Conservation (phyloP, 2,329 filamentous ascomycete species). For the Penicillium thymicola region DNA sequence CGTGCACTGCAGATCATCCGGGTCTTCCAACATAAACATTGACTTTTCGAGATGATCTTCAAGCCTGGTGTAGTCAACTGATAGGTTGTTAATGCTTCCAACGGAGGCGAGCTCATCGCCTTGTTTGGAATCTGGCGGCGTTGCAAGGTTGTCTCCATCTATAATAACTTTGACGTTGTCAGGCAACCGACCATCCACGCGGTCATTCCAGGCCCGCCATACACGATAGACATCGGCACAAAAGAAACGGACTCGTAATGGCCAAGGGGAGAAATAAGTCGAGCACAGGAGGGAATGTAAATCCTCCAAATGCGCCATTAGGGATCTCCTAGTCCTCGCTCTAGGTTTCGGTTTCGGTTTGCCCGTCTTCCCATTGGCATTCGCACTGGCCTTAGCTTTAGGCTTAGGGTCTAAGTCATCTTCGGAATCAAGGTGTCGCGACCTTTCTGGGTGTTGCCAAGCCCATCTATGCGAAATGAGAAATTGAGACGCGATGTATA, state of each 20-base stretch:
- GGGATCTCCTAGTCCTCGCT: constrained; percentile 53
- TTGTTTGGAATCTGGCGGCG: background rate
- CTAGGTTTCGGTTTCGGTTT: constrained; percentile 35
- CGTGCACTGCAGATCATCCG: constrained; percentile 42
- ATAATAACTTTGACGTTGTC: constrained; percentile 53
- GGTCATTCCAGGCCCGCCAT: constrained; percentile 62
- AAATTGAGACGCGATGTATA: constrained; percentile 3
- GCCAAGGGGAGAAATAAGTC: constrained; percentile 78
- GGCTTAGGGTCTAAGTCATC: constrained; percentile 47
- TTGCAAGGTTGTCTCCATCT: constrained; percentile 42
- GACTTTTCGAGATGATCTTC: constrained; percentile 54
- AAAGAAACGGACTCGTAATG: constrained; percentile 77
- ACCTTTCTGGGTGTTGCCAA: constrained; percentile 78
- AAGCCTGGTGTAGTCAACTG: constrained; percentile 52
- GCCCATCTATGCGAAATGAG: constrained; percentile 66
- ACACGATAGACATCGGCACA: constrained; percentile 62
- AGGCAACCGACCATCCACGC: constrained; percentile 49
- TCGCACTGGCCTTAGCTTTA: constrained; percentile 29
- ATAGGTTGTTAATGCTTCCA: constrained; percentile 46
- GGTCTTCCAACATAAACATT: constrained; percentile 40
- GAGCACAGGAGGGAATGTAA: constrained; percentile 76
- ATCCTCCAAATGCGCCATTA: constrained; percentile 72
- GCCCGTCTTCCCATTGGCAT: constrained; percentile 38
- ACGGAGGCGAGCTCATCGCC: constrained; percentile 24
- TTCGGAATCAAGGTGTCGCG: constrained; percentile 68